Evolutionary conservation across 768 basidiomycete species (phyloP).

Genomic region (Mrakia gelida): DNA sequence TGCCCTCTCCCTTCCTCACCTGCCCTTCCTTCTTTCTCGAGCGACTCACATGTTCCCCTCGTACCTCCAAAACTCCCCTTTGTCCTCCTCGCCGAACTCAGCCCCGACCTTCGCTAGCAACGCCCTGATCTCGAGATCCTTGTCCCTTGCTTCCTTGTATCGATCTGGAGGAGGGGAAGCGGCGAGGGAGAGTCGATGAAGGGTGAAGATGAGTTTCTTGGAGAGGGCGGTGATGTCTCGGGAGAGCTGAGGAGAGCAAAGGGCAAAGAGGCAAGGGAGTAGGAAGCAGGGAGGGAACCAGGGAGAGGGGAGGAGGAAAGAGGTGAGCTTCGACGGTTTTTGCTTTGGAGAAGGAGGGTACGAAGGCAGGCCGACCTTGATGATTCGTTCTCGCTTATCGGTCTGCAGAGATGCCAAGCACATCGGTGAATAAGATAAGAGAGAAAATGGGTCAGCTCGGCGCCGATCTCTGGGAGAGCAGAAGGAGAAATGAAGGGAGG

Average conservation of each 20-base stretch:
- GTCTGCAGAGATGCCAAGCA: slow-evolving; percentile 40
- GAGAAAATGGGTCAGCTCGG: too few species aligned
- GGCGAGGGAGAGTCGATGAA: slow-evolving; percentile 33
- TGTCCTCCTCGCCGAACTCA: slow-evolving; percentile 35
- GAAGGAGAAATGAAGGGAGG: not conserved
- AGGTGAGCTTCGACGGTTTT: not conserved
- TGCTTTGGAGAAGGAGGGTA: not conserved
- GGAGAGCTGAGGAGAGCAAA: too few species aligned
- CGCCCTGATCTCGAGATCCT: slow-evolving; percentile 61
- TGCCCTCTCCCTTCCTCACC: not conserved
- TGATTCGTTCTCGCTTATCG: slow-evolving; percentile 83
- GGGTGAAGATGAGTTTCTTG: not conserved
- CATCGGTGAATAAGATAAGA: not conserved
- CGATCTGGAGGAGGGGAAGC: not conserved
- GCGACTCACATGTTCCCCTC: slow-evolving; percentile 51
- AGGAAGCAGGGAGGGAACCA: too few species aligned
- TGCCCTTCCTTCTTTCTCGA: too few species aligned
- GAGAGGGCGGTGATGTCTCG: too few species aligned
- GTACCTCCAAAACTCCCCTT: slow-evolving; percentile 63
- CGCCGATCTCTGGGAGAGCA: not conserved
- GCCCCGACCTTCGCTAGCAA: slow-evolving; percentile 60
- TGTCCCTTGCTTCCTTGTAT: slow-evolving; percentile 47
- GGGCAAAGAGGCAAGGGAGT: too few species aligned
- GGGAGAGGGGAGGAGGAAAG: too few species aligned
- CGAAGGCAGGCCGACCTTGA: slow-evolving; percentile 54